These are phyloP conservation scores for Termitomyces sp. DNA, from an alignment of 768 basidiomycete genomes.

Conservation along the genomic window DNA sequence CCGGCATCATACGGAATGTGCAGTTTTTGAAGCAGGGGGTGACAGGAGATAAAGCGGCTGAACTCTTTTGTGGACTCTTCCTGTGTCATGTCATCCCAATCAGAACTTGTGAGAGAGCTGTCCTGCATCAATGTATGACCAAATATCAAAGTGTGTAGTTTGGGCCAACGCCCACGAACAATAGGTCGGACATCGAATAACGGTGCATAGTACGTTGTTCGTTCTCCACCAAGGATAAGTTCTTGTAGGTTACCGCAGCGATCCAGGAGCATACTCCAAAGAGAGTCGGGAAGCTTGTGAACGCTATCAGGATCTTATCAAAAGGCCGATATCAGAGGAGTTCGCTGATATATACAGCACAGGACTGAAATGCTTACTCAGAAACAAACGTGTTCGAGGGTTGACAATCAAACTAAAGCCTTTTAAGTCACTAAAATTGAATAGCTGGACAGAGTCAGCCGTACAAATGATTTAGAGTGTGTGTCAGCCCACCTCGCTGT, in stretches of 20 bases:
- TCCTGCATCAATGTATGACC: constrained; percentile 16
- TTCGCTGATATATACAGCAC: neutral
- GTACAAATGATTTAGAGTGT: neutral
- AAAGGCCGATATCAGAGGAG: neutral
- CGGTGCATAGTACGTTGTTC: constrained; percentile 8
- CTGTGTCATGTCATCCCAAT: constrained; percentile 6
- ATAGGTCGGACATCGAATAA: constrained; percentile 18
- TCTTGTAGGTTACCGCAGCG: constrained; percentile 41
- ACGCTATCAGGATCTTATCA: constrained; percentile 6
- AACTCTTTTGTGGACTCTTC: constrained; percentile 12
- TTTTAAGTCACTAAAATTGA: constrained; percentile 17
- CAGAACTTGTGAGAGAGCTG: neutral
- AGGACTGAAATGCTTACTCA: constrained; percentile 2
- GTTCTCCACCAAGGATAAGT: constrained; percentile 30
- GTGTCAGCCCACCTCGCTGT: constrained; percentile 17
- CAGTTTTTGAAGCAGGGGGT: constrained; percentile 13
- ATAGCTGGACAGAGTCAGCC: constrained; percentile 14
- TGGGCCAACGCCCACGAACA: constrained; percentile 16
- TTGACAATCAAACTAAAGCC: constrained; percentile 19
- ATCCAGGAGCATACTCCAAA: constrained; percentile 56
- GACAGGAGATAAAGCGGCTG: constrained; percentile 15
- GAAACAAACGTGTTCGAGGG: constrained; percentile 8
- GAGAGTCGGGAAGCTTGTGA: constrained; percentile 17
- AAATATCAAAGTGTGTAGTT: constrained; percentile 15
- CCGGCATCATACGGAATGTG: constrained; percentile 15